Evolutionary conservation across 2,329 filamentous ascomycete species (phyloP).

Genomic region (Thelonectria discophora): DNA sequence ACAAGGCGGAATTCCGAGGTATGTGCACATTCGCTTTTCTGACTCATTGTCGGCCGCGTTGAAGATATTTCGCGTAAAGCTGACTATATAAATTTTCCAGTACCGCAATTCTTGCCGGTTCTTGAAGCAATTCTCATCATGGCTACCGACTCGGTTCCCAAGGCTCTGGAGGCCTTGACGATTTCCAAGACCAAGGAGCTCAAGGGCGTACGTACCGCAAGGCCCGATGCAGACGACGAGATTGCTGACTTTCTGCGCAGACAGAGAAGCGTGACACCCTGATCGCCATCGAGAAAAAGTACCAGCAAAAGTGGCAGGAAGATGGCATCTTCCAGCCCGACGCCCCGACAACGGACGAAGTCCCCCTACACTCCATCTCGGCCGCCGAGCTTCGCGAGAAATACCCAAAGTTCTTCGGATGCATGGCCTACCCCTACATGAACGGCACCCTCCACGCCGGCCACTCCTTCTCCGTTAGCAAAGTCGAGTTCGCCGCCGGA

Average conservation of each 20-base stretch:
- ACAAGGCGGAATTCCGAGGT: conserved; percentile 38
- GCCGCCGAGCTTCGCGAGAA: conserved; percentile 80
- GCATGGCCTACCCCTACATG: conserved; percentile 70
- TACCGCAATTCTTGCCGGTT: conserved; percentile 35
- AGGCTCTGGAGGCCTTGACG: conserved; percentile 61
- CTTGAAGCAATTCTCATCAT: conserved; percentile 45
- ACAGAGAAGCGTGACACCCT: conserved; percentile 89
- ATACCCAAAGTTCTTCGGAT: conserved; percentile 89
- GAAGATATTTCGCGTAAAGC: neutral
- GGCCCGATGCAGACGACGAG: too few species aligned
- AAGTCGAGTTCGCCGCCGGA: conserved; percentile 91
- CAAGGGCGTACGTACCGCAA: conserved; percentile 58
- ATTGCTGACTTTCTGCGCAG: conserved; percentile 49
- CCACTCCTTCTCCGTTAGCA: conserved; percentile 90
- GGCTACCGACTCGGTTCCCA: conserved; percentile 53
- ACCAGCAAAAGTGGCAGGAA: conserved; percentile 73
- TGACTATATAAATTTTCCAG: conserved; percentile 19
- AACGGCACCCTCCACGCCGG: conserved; percentile 90
- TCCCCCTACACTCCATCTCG: conserved; percentile 77
- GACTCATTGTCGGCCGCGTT: neutral
- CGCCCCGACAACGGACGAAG: conserved; percentile 80
- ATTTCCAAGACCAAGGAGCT: conserved; percentile 69
- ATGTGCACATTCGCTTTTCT: conserved; percentile 7
- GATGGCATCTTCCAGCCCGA: conserved; percentile 79
- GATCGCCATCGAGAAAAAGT: conserved; percentile 87